Evolutionary conservation across 495 filamentous ascomycete genomes (phyloP), one percentile per base, ranked within the genome.

Genomic region (Daldinia loculata): DNA sequence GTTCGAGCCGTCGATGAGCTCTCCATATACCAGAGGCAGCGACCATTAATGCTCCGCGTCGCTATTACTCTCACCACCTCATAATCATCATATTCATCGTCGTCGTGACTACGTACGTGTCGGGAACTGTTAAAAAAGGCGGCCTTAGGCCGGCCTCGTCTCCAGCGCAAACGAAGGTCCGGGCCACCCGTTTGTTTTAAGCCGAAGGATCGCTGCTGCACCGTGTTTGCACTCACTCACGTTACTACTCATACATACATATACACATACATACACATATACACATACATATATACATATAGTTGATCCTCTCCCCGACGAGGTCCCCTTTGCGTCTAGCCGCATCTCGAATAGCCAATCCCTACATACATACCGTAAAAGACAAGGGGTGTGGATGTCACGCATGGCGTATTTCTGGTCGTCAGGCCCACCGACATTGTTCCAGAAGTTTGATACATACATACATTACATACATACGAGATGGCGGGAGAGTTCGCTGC

Each of bases 131-230:
- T 3, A n/a, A 52, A 26, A 27, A 29, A 4, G 9, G 24, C 6
- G 48, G 6, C 24, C 11, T 22, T 30, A n/a, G 41, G 43, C 52
- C 63, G 32, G 19, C 36, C 63, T 41, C 43, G 34, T 30, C 22
- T 39, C 29, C 30, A 66, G 41, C 30, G 6, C 43, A 29, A 24
- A 7, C 38, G 6, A 12, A 17, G 4, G n/a, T 36, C 48, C 43
- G 56, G 64, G 48, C 3, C n/a, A 60, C 17, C 56, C 15, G 56
- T 11, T 60, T 43, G 15, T 45, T 60, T 60, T 60, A 60, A 60
- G 56, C 24, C 15, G 38, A 45, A 60, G 56, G 56, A 45, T 60
- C 9, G 38, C 26, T 60, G 56, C 56, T 60, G 56, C 56, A 38
- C 56, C 56, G 24, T 60, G 17, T 24, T 15, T 26, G 3, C 56